A percentile compares a stretch with the other conserved stretches of the same genome.
phyloP scores from a whole-genome alignment of 1,284 basidiomycete genomes.

The Coriolopsis trogii region DNA sequence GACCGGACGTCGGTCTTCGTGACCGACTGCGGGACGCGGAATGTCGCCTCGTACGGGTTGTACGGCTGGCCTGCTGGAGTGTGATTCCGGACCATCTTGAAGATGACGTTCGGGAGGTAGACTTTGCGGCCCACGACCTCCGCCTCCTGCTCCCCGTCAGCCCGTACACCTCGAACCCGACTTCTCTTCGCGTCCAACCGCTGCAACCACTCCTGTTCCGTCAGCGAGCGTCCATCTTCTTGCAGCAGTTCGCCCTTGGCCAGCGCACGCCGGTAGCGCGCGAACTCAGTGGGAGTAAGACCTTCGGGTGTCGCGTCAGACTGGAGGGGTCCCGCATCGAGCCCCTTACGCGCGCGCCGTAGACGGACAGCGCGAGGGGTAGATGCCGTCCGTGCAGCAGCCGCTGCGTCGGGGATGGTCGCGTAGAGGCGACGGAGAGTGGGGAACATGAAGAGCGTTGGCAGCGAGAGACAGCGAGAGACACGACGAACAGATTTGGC shows the following conservation, averaged over 20 bases:
- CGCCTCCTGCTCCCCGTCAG: constrained; percentile 44
- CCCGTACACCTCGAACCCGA: constrained; percentile 65
- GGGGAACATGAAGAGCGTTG: constrained; percentile 23
- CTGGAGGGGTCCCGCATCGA: constrained; percentile 41
- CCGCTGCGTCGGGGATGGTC: constrained; percentile 50
- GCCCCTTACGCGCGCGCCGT: constrained; percentile 56
- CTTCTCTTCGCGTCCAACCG: constrained; percentile 56
- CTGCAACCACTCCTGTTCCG: constrained; percentile 60
- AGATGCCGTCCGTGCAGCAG: constrained; percentile 63
- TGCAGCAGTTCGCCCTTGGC: constrained; percentile 54
- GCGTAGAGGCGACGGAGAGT: constrained; percentile 52
- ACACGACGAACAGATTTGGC: no score
- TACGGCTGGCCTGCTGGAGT: constrained; percentile 81
- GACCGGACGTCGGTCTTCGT: constrained; percentile 92
- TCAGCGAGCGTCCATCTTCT: constrained; percentile 42
- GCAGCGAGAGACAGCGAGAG: constrained; percentile 4
- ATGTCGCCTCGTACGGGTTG: constrained; percentile 94
- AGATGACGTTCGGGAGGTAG: constrained; percentile 88
- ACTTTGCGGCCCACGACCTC: constrained; percentile 78
- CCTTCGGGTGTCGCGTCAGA: constrained; percentile 55
- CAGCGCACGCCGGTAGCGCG: constrained; percentile 57
- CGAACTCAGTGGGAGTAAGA: constrained; percentile 63
- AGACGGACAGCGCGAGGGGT: constrained; percentile 71
- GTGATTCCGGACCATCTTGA: constrained; percentile 85
- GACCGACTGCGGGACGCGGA: constrained; percentile 83